phyloP scores from a whole-genome alignment of 768 basidiomycete species.

The Lentinula lateritia region DNA sequence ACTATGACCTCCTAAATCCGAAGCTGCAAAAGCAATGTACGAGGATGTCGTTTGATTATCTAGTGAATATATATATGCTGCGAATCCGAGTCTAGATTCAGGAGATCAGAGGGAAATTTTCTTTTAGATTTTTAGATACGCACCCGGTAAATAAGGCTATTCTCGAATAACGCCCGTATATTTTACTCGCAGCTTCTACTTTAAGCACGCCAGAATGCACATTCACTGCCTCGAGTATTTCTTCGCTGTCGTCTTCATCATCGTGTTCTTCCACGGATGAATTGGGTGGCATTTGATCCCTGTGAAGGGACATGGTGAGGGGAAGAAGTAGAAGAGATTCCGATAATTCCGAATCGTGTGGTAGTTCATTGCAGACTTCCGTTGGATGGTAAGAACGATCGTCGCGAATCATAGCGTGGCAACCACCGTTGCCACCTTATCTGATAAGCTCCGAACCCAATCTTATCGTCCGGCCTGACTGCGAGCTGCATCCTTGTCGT shows the following conservation, averaged over 20 bases:
- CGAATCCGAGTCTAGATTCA: slow-evolving; percentile 46
- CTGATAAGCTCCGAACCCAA: too few relatives aligned
- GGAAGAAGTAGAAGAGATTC: not conserved
- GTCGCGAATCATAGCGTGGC: too few relatives aligned
- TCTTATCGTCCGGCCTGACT: too few relatives aligned
- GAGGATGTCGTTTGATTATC: slow-evolving; percentile 65
- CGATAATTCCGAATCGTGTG: not conserved
- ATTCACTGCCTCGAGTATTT: slow-evolving; percentile 10
- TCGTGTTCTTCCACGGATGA: not conserved
- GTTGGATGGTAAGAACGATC: slow-evolving; percentile 15
- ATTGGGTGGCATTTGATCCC: not conserved
- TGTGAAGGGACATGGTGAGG: not conserved
- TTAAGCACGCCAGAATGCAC: slow-evolving; percentile 38
- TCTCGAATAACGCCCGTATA: slow-evolving; percentile 48
- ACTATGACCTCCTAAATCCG: slow-evolving; percentile 47
- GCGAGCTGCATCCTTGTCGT: too few relatives aligned
- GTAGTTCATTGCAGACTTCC: not conserved
- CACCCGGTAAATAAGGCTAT: slow-evolving; percentile 61
- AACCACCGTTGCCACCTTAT: too few relatives aligned
- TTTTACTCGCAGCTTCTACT: slow-evolving; percentile 45
- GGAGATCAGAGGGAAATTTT: not conserved
- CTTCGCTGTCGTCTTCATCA: not conserved
- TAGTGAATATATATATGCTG: slow-evolving; percentile 74
- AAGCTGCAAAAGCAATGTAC: slow-evolving; percentile 56
- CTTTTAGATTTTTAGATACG: slow-evolving; percentile 8